A percentile compares a stretch with the other conserved stretches of the same genome.
These are phyloP conservation scores for Endogone sp. DNA, from an alignment of 192 early-diverging fungal species.

Conservation along the genomic window DNA sequence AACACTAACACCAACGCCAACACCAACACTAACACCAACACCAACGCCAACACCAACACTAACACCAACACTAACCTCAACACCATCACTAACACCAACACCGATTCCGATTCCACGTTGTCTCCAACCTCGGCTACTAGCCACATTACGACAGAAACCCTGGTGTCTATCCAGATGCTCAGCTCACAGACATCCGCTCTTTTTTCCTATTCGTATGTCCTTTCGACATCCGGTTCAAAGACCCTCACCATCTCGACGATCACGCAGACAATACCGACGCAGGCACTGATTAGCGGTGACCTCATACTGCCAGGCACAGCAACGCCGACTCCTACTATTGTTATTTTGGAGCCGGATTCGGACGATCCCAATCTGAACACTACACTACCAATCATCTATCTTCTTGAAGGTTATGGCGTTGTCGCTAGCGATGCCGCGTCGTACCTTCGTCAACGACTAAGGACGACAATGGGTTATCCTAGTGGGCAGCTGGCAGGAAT, in stretches of 20 bases:
- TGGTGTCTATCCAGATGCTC: not conserved
- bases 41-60: no score
- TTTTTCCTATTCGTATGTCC: not conserved
- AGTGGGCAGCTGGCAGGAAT: not conserved
- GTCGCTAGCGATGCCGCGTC: not conserved
- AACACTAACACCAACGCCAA: no score
- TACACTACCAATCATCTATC: not conserved
- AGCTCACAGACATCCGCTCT: not conserved
- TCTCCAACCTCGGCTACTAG: no score
- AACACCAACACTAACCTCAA: no score
- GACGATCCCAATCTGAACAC: not conserved
- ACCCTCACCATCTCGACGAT: not conserved
- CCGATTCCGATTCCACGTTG: no score
- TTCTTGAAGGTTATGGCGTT: not conserved
- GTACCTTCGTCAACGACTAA: not conserved
- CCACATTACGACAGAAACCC: not conserved
- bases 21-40: no score
- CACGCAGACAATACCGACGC: not conserved
- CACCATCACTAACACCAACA: no score
- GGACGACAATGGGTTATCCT: not conserved
- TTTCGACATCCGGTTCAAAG: not conserved
- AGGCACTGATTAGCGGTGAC: not conserved
- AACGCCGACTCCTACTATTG: not conserved
- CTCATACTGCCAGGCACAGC: not conserved
- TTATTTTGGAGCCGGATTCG: not conserved